Conservation (phyloP, 805 yeast genomes). For the Peterozyma xylosa region DNA sequence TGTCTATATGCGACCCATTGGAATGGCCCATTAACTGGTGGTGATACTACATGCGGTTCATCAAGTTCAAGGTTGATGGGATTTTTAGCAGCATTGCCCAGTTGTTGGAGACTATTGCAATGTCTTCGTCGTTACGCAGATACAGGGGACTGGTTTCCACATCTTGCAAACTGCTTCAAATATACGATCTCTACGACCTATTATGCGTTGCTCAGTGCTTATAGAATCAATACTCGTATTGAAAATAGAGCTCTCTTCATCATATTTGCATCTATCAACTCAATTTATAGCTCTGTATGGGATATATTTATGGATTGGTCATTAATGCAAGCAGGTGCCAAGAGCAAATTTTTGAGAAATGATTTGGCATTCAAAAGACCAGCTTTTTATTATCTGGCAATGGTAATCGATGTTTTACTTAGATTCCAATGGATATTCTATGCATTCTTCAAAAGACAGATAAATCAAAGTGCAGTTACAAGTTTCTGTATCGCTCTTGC, state of each 20-base stretch:
- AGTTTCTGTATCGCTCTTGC: conserved; percentile 79
- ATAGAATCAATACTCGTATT: conserved; percentile 51
- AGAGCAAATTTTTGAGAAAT: conserved; percentile 56
- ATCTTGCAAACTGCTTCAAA: conserved; percentile 80
- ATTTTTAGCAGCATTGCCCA: conserved; percentile 76
- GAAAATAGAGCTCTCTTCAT: conserved; percentile 54
- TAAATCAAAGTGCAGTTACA: conserved; percentile 83
- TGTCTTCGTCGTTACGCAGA: conserved; percentile 88
- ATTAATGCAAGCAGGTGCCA: conserved; percentile 57
- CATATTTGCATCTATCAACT: conserved; percentile 65
- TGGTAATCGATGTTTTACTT: conserved; percentile 62
- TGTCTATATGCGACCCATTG: conserved; percentile 75
- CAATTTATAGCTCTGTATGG: conserved; percentile 70
- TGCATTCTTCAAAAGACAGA: conserved; percentile 64
- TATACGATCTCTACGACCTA: conserved; percentile 62
- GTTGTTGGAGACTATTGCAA: conserved; percentile 85
- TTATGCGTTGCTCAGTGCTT: conserved; percentile 67
- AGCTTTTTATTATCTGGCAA: conserved; percentile 64
- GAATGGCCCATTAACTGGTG: conserved; percentile 41
- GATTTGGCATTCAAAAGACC: conserved; percentile 58
- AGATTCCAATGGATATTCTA: conserved; percentile 93
- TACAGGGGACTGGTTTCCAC: conserved; percentile 95
- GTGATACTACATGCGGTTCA: conserved; percentile 60
- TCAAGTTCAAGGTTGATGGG: conserved; percentile 73
- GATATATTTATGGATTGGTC: conserved; percentile 97